Evolutionary conservation across 2,329 filamentous ascomycete species (phyloP).

Genomic region (Phaeomoniella chlamydospora): DNA sequence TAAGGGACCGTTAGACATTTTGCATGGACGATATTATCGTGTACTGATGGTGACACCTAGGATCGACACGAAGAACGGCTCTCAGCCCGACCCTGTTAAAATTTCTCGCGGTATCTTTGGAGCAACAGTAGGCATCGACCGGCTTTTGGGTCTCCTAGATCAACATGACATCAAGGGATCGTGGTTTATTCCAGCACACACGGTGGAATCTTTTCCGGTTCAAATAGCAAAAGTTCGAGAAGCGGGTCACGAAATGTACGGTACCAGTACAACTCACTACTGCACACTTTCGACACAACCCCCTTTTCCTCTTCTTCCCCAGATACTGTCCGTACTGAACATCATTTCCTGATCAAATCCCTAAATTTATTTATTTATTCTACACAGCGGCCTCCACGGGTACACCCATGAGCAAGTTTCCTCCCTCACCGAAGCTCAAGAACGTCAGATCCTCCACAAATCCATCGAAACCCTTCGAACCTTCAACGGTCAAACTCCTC

Average conservation of each 20-base stretch:
- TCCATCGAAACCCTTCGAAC: constrained; percentile 23
- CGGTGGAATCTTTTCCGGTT: constrained; percentile 7
- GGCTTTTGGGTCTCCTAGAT: constrained; percentile 23
- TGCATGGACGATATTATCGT: neutral
- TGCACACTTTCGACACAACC: constrained; percentile 3
- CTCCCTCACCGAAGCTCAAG: constrained; percentile 14
- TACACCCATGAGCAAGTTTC: constrained; percentile 28
- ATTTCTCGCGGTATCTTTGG: constrained; percentile 13
- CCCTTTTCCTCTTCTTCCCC: constrained; percentile 8
- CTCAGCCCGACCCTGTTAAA: constrained; percentile 17
- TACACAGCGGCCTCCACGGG: constrained; percentile 22
- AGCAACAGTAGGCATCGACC: constrained; percentile 10
- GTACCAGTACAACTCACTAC: neutral
- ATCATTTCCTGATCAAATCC: neutral
- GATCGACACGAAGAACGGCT: constrained; percentile 24
- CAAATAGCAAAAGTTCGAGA: constrained; percentile 21
- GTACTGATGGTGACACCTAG: neutral
- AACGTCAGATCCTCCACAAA: constrained; percentile 20
- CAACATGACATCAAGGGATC: constrained; percentile 26
- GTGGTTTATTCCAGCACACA: constrained; percentile 27
- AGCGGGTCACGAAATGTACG: constrained; percentile 24
- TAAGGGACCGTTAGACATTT: neutral
- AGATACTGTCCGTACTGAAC: too few relatives aligned
- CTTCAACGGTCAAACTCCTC: constrained; percentile 24
- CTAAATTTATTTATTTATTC: neutral